Evolutionary conservation across 352 stramenopile species (phyloP), one percentile per base, ranked within the genome.

Genomic region (Phytophthora pseudosyringae): DNA sequence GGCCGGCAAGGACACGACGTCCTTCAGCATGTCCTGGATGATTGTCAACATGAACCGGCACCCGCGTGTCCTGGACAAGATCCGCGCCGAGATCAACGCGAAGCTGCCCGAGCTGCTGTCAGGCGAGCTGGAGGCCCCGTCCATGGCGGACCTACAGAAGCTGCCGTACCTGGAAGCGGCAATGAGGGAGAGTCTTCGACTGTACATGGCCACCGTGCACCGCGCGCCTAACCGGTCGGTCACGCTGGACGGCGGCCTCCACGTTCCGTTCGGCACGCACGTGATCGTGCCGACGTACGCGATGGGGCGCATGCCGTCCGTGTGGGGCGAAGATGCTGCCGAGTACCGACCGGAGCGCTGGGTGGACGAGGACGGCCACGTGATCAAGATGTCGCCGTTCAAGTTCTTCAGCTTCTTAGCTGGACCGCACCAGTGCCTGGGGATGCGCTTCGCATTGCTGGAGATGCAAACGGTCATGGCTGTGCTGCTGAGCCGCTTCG

Each of bases 11-110:
- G 83, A 91, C 52, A 95, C 86, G 6, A 92, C 86, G 4, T 78
- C 82, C 2, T 78, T 78, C 39, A 86, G 67, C 11, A 73, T 96
- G 49, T 59, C 71, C 8, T 97, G 84, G 82, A 82, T 93, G 56
- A 47, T 96, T 21, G 70, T 94, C 47, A 84, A 90, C 67, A 77
- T 96, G 51, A 87, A 85, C 44, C 78, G 76, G 0, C 67, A 95
- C 26, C 88, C 86, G 4, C 43, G 64, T 12, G 73, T 91, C 1
- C 52, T 86, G 0, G 43, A 49, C 7, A 76, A 81, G 32, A 73
- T 92, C 6, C 67, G 73, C 5, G 56, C 76, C 0, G 81, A 94
- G 58, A 73, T 94, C 0, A 59, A 73, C 10, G 36, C 26, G 11
- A 78, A 83, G 8, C 31, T 88, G 2, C 79, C 76, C 0, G 50